Conservation (phyloP, 2,329 filamentous ascomycete species). For the Diaporthe citri region DNA sequence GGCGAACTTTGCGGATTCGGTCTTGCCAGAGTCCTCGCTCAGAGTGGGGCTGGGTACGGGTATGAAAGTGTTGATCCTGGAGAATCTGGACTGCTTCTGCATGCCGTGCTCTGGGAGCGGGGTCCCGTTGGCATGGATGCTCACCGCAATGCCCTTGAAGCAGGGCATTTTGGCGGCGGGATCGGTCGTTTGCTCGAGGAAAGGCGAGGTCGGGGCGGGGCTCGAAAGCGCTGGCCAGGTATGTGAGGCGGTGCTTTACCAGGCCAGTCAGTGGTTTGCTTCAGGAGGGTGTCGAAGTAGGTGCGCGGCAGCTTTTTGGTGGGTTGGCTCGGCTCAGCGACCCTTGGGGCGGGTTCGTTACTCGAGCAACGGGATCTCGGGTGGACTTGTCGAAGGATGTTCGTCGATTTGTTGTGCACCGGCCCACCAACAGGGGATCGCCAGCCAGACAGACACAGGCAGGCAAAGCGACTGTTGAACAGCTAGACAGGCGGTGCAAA, state of each 20-base stretch:
- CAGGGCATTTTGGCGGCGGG: slow-evolving; percentile 77
- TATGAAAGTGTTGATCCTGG: slow-evolving; percentile 96
- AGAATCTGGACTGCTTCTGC: slow-evolving; percentile 91
- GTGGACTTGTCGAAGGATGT: slow-evolving; percentile 9
- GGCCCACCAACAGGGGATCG: slow-evolving; percentile 16
- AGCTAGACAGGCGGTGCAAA: neutral
- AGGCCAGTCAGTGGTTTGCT: neutral
- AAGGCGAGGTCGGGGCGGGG: neutral
- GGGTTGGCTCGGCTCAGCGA: slow-evolving; percentile 3
- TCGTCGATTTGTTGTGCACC: slow-evolving; percentile 15
- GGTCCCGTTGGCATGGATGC: slow-evolving; percentile 85
- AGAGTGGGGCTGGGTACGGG: slow-evolving; percentile 91
- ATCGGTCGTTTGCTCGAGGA: slow-evolving; percentile 6
- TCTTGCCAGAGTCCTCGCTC: slow-evolving; percentile 76
- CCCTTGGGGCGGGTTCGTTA: neutral
- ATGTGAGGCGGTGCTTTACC: neutral
- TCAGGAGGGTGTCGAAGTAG: neutral
- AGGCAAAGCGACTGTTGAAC: neutral
- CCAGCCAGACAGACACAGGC: slow-evolving; percentile 2
- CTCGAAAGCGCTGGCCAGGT: neutral
- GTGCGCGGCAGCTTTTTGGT: neutral
- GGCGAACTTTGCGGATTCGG: slow-evolving; percentile 95
- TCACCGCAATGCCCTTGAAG: slow-evolving; percentile 99
- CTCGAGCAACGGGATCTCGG: slow-evolving; percentile 24
- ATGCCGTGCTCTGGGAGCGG: slow-evolving; percentile 94